Evolutionary conservation across 1,284 basidiomycete species (phyloP).

Genomic region (Ganoderma multipileum): DNA sequence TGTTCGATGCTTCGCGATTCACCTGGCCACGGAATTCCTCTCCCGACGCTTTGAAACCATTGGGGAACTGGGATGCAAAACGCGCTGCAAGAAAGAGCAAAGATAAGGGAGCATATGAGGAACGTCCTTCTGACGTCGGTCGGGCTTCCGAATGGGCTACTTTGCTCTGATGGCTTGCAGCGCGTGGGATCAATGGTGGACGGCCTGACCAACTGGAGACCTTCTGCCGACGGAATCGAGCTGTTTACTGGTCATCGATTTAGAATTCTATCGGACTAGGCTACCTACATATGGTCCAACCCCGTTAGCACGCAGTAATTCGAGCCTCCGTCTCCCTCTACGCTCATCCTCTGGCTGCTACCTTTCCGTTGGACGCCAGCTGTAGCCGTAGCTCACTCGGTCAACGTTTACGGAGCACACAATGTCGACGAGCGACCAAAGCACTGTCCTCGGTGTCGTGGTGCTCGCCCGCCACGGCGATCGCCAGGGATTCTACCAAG

Average conservation of each 20-base stretch:
- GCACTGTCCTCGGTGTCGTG: constrained; percentile 50
- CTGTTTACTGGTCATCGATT: neutral
- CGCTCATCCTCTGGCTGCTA: too few species aligned
- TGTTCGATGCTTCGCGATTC: too few species aligned
- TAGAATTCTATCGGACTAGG: neutral
- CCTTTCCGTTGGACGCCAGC: neutral
- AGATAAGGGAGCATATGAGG: neutral
- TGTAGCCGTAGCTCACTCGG: neutral
- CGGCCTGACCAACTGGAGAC: neutral
- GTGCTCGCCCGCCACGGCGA: constrained; percentile 60
- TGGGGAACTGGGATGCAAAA: too few species aligned
- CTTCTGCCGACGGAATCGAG: neutral
- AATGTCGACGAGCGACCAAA: constrained; percentile 32
- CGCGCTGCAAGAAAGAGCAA: neutral
- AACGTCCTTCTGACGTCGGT: neutral
- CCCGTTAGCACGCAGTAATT: neutral
- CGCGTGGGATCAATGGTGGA: neutral
- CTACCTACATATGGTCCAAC: constrained; percentile 11
- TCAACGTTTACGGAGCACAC: neutral
- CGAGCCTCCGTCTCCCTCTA: constrained; percentile 3
- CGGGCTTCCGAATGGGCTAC: neutral
- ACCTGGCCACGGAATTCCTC: too few species aligned
- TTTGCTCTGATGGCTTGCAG: neutral
- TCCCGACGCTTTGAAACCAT: too few species aligned
- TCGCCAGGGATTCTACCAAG: constrained; percentile 51